These are phyloP conservation scores for Leccinum proximum DNA, from an alignment of 1,284 basidiomycete species.

Conservation along the genomic window DNA sequence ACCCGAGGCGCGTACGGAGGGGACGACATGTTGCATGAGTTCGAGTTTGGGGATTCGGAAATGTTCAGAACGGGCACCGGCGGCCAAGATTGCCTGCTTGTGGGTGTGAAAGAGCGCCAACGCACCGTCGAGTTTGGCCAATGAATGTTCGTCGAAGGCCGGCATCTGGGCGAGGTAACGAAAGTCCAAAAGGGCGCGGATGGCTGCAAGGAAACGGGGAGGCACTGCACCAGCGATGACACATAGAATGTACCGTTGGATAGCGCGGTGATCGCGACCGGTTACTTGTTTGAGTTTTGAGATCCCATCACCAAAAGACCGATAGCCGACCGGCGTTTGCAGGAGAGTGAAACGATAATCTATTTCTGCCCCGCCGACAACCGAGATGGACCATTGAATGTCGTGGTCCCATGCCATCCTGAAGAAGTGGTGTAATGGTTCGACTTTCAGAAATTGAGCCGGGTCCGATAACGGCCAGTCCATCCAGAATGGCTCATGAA, in stretches of 20 bases:
- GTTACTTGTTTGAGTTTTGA: neutral
- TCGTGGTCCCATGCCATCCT: neutral
- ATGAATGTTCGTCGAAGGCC: neutral
- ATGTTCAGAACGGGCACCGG: neutral
- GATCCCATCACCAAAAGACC: neutral
- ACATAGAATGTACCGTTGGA: neutral
- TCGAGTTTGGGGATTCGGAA: constrained; percentile 3
- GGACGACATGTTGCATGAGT: neutral
- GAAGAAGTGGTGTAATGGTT: constrained; percentile 1
- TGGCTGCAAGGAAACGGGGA: neutral
- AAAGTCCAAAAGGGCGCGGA: neutral
- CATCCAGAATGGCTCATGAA: neutral
- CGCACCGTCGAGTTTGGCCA: neutral
- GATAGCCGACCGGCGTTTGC: neutral
- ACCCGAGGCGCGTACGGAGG: neutral
- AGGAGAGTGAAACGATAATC: neutral
- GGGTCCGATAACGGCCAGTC: neutral
- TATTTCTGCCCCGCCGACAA: neutral
- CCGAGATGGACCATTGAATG: neutral
- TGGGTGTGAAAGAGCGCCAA: constrained; percentile 2
- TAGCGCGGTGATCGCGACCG: neutral
- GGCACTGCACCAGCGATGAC: neutral
- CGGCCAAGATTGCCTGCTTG: neutral
- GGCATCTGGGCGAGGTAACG: neutral
- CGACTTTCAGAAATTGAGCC: neutral